Conservation (phyloP, 2,329 filamentous ascomycete species). For the Trichoderma sp. region DNA sequence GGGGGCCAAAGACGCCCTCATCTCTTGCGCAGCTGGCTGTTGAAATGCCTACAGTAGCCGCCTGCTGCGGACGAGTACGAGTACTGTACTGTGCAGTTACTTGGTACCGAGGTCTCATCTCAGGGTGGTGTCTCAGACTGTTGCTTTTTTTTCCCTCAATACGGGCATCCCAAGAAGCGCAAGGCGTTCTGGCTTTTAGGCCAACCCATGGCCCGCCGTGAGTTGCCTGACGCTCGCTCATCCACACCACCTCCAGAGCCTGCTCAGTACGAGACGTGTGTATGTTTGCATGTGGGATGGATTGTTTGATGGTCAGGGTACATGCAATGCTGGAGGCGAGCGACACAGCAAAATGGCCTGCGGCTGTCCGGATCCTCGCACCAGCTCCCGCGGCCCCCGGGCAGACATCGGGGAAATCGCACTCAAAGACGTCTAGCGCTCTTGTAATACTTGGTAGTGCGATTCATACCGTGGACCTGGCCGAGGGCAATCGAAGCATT, state of each 20-base stretch:
- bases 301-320: not conserved
- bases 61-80: not conserved
- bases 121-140: not conserved
- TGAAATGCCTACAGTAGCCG: not conserved
- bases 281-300: not conserved
- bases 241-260: not conserved
- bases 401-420: not conserved
- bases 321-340: not conserved
- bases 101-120: not conserved
- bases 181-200: conserved; percentile 11
- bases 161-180: not conserved
- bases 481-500: not conserved
- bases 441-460: conserved; percentile 1
- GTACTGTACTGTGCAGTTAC: not conserved
- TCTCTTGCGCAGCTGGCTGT: not conserved
- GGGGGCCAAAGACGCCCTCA: not conserved
- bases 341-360: not conserved
- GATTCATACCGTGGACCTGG: not conserved
- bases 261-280: not conserved
- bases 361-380: not conserved
- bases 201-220: not conserved
- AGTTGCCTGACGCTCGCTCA: not conserved
- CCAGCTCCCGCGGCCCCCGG: not conserved
- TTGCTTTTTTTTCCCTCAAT: not conserved
- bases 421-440: not conserved